Evolutionary conservation across 805 yeast species (phyloP), one percentile per base, ranked within the genome.

Genomic region (Ogataea pilisensis): DNA sequence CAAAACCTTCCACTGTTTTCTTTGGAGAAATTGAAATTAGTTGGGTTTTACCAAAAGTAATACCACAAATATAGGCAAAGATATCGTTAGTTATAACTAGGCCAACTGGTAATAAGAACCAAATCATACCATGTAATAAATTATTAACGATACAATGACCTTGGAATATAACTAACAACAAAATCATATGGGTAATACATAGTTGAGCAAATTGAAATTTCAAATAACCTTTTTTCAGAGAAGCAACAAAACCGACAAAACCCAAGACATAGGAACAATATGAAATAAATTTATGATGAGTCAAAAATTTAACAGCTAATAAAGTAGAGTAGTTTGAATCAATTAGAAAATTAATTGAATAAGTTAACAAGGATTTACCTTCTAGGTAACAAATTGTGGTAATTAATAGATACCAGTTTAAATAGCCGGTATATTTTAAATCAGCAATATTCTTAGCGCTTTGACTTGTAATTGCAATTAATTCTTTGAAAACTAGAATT

Each of bases 61-160:
- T 93, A 34, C 99, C 99, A 67, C 98, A 93, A 36, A 93, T 70
- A 61, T 93, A 93, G 20, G 99, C 99, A 72, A 88, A 90, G 39
- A 91, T 89, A 61, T 93, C 99, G 61, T 93, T 93, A 41, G 87
- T 85, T 51, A 93, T 87, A 37, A 93, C 99, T 55, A 91, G 72
- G 2, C 93, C 82, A 46, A 87, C 89, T 6, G 99, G 99, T 38
- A 93, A 72, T 44, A 93, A 68, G 65, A 93, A 87, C 99, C 99
- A 93, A 57, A 89, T 83, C 60, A 93, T 69, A 12, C 99, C 99
- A 50, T 80, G 85, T 53, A 90, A 73, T 42, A 91, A 84, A 63
- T 93, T 93, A 56, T 81, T 85, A 53, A 87, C 89, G 54, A 93
- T 85, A 61, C 90, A 79, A 64, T 93, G 95, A 35, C 95, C 93